Evolutionary conservation across 129 eudicot species (phyloP).

Genomic region (Pulicaria dysenterica): DNA sequence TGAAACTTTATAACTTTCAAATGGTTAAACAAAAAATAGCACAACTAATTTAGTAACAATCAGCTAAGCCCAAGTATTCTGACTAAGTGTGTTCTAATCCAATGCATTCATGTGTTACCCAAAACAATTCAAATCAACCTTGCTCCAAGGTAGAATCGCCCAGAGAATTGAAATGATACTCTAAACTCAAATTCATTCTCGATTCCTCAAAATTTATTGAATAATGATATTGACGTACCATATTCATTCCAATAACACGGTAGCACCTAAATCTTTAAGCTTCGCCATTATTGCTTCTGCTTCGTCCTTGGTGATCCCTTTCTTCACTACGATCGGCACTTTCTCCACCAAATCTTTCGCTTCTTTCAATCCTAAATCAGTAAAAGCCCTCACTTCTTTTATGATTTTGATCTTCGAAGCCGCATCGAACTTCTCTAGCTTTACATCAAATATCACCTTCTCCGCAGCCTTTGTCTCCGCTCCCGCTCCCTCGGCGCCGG

Average conservation of each 20-base stretch:
- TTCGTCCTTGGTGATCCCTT: constrained; percentile 79
- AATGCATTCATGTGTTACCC: too few species aligned
- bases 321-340: constrained; percentile 71
- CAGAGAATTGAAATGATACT: not conserved
- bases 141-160: too few species aligned
- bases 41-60: too few species aligned
- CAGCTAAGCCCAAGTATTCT: too few species aligned
- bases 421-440: constrained; percentile 75
- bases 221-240: not conserved
- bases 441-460: constrained; percentile 76
- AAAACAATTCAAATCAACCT: too few species aligned
- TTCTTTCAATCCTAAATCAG: constrained; percentile 86
- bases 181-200: not conserved
- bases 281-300: constrained; percentile 69
- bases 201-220: constrained; percentile 8
- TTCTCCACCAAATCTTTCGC: constrained; percentile 93
- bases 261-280: constrained; percentile 83
- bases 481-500: constrained; percentile 30
- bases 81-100: too few species aligned
- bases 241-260: constrained; percentile 70
- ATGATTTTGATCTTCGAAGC: constrained; percentile 80
- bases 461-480: constrained; percentile 45
- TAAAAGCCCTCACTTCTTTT: constrained; percentile 76
- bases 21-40: too few species aligned
- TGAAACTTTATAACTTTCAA: too few species aligned